Percentiles rank a stretch among this genome's conserved stretches.
phyloP scores from a whole-genome alignment of 192 early-diverging fungal genomes.

The Podila minutissima region DNA sequence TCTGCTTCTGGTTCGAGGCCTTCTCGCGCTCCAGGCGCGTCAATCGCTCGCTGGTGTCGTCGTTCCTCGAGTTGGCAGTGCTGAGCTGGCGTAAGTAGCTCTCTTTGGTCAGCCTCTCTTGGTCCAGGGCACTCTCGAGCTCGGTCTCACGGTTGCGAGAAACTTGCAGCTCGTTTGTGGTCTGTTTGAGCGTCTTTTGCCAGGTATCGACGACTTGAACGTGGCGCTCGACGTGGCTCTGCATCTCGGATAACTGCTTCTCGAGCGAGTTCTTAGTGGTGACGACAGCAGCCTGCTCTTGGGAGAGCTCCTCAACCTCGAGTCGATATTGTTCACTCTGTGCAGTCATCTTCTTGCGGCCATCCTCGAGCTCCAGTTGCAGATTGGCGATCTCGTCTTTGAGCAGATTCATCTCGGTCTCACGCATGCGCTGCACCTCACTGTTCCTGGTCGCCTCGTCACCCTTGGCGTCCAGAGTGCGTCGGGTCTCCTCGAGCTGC shows the following conservation, averaged over 20 bases:
- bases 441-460: conserved; percentile 68
- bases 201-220: conserved; percentile 40
- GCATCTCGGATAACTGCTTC: conserved; percentile 42
- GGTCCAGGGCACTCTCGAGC: conserved; percentile 41
- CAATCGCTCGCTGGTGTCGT: conserved; percentile 41
- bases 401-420: conserved; percentile 63
- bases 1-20: conserved; percentile 44
- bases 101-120: conserved; percentile 47
- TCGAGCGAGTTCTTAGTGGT: conserved; percentile 35
- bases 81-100: conserved; percentile 44
- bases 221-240: conserved; percentile 39
- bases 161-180: conserved; percentile 41
- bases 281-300: conserved; percentile 25
- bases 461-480: conserved; percentile 64
- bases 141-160: conserved; percentile 40
- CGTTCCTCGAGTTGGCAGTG: conserved; percentile 49
- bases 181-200: conserved; percentile 46
- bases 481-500: conserved; percentile 63
- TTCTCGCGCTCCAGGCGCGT: conserved; percentile 47
- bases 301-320: conserved; percentile 62
- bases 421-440: conserved; percentile 67
- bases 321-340: conserved; percentile 58
- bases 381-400: conserved; percentile 59
- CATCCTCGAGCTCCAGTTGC: conserved; percentile 62
- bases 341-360: conserved; percentile 54